These are phyloP conservation scores for Mortierella sp. DNA, from an alignment of 371 early-diverging fungal genomes.

Conservation along the genomic window DNA sequence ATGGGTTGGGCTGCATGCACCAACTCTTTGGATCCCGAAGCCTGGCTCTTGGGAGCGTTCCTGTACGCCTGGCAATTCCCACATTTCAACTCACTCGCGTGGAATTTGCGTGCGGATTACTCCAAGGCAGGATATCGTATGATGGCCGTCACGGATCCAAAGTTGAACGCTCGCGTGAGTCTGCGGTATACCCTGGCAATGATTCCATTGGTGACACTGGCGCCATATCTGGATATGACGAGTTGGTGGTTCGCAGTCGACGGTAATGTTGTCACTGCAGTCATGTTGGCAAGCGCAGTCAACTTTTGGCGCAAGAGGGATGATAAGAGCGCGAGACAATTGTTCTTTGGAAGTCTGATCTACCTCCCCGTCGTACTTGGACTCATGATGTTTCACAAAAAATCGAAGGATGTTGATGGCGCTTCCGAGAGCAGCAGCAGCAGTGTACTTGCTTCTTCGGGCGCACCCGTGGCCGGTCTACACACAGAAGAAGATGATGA, in stretches of 20 bases:
- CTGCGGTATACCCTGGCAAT: conserved; percentile 87
- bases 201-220: conserved; percentile 80
- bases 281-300: conserved; percentile 76
- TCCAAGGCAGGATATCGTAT: conserved; percentile 97
- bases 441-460: conserved; percentile 10
- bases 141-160: conserved; percentile 92
- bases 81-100: conserved; percentile 95
- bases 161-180: conserved; percentile 89
- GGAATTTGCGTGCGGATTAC: conserved; percentile 94
- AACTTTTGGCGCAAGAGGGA: conserved; percentile 83
- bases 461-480: background rate
- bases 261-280: conserved; percentile 82
- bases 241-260: conserved; percentile 85
- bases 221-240: conserved; percentile 83
- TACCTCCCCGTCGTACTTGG: conserved; percentile 90
- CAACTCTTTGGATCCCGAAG: conserved; percentile 80
- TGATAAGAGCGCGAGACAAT: conserved; percentile 84
- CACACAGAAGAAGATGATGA: conserved; percentile 51
- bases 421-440: background rate
- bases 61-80: conserved; percentile 99
- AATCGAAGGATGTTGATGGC: conserved; percentile 17
- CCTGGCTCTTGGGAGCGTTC: conserved; percentile 83
- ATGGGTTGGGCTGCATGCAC: conserved; percentile 97
- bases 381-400: conserved; percentile 91
- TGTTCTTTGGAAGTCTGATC: conserved; percentile 92